Base-by-base conservation (phyloP, 2,329 filamentous ascomycete species). In the Epichloe uncinata region DNA sequence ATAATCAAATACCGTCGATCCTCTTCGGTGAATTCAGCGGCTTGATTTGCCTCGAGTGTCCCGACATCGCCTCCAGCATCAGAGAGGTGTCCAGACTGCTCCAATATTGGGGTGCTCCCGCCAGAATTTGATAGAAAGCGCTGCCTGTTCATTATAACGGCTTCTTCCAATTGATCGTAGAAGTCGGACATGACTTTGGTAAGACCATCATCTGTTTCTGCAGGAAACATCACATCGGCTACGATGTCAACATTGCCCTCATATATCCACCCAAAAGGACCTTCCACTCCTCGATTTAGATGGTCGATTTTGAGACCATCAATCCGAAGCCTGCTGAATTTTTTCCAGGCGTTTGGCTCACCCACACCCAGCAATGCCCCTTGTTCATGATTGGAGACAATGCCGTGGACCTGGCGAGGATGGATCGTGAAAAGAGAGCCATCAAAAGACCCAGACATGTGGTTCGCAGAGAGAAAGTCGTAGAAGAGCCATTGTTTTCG, bases 401-500 rank as follows among this genome's bases (percentile, higher is more conserved):
- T 81, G 41, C 87, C 83, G 61, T 96, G 90, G 5, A 87, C 84
- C 66, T 97, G 93, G 16, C 88, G 81, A 4, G 91, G 93, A 64
- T 98, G 93, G 44, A 98, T 95, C 0, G 90, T 97, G 65, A 98
- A 98, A 3, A 98, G 75, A 0, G 93, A 97, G 50, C 93, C 88
- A 61, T 98, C 93, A 58, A 87, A 95, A 0, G 89, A 93, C 2
- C 93, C 93, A 12, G 88, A 95, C 80, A 97, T 95, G 66, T 93
- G 91, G 61, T 87, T 96, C 16, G 93, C 93, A 0, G 87, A 93
- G 30, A 98, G 70, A 58, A 98, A 94, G 65, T 98, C 93, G 70
- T 98, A 98, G 65, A 97, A 96, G 0, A 98, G 75, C 86, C 89
- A 98, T 61, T 95, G 91, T 62, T 96, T 97, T 48, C 93, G 81